phyloP scores from a whole-genome alignment of 1,284 basidiomycete species.

The Hypsizygus ulmarius region DNA sequence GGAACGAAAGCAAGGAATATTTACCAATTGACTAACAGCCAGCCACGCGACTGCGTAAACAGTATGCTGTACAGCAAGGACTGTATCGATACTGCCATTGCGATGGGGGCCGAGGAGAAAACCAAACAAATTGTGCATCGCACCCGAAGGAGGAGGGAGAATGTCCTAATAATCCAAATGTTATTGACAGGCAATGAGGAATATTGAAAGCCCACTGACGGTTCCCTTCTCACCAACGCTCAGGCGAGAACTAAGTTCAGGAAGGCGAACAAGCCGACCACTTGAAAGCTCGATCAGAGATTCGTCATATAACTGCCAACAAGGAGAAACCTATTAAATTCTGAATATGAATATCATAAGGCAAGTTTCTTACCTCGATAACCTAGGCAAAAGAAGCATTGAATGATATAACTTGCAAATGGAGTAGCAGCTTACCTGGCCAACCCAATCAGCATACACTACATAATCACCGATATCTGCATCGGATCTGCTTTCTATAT shows the following conservation, averaged over 20 bases:
- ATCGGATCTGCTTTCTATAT: constrained; percentile 58
- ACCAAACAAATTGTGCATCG: constrained; percentile 44
- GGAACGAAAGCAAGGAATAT: constrained; percentile 22
- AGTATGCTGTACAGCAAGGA: constrained; percentile 75
- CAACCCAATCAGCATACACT: constrained; percentile 83
- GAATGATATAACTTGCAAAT: constrained; percentile 5
- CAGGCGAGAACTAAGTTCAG: constrained; percentile 72
- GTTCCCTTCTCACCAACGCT: constrained; percentile 69
- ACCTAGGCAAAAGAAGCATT: constrained; percentile 35
- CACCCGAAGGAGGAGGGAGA: constrained; percentile 51
- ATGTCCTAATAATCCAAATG: constrained; percentile 50
- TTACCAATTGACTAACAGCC: constrained; percentile 82
- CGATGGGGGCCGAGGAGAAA: constrained; percentile 44
- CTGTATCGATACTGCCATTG: constrained; percentile 52
- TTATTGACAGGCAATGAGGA: constrained; percentile 6
- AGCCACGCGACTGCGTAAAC: constrained; percentile 86
- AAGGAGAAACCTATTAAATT: constrained; percentile 2
- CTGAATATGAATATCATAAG: constrained; percentile 7
- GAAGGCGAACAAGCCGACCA: constrained; percentile 63
- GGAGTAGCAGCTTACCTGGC: constrained; percentile 57
- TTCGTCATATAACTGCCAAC: constrained; percentile 78
- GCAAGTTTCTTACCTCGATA: constrained; percentile 40
- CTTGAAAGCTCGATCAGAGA: constrained; percentile 62
- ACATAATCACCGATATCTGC: constrained; percentile 83
- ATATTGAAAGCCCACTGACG: constrained; percentile 38